Base-by-base conservation (phyloP, 2,329 filamentous ascomycete species). In the Colletotrichum viniferum region DNA sequence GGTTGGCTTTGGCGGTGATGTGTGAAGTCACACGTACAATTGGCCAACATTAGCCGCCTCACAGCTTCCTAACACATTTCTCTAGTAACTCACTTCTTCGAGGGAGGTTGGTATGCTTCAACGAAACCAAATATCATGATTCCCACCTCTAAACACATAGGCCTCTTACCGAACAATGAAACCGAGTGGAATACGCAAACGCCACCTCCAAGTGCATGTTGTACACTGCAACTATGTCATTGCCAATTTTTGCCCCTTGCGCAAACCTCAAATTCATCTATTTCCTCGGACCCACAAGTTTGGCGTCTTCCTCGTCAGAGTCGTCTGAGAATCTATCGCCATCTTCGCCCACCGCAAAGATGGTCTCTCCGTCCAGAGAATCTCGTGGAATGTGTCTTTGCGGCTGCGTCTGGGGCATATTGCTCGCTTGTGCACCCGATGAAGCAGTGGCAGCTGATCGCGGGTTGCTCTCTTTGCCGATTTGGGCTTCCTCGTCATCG, bases 281-380 rank as follows among this genome's bases (percentile, higher is more conserved):
- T 81, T 86, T 89, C 80, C 84, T 87, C 60, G 81, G 81, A 77
- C 83, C 85, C 56, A 92, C 90, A 77, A 92, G 83, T 66, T 88
- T 90, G 21, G 89, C 90, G 73, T 92, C 91, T 78, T 93, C 92
- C 24, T 87, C 89, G 14, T 87, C 87, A 24, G 93, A 94, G 71
- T 95, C 93, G 72, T 95, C 94, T 18, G 94, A 95, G 88, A 96
- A 96, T 82, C 93, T 95, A 81, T 97, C 95, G 2, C 88, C 91
- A 71, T 94, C 94, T 80, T 98, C 96, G 13, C 96, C 96, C 13
- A 98, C 95, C 2, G 96, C 96, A 81, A 98, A 98, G 77, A 98
- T 97, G 0, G 96, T 98, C 86, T 98, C 97, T 13, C 96, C 96
- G 77, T 98, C 96, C 38, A 91, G 83, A 3, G 90, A 91, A 72